Evolutionary conservation across 345 rosid species (phyloP), one percentile per base, ranked within the genome.

Genomic region (Boechera stricta): DNA sequence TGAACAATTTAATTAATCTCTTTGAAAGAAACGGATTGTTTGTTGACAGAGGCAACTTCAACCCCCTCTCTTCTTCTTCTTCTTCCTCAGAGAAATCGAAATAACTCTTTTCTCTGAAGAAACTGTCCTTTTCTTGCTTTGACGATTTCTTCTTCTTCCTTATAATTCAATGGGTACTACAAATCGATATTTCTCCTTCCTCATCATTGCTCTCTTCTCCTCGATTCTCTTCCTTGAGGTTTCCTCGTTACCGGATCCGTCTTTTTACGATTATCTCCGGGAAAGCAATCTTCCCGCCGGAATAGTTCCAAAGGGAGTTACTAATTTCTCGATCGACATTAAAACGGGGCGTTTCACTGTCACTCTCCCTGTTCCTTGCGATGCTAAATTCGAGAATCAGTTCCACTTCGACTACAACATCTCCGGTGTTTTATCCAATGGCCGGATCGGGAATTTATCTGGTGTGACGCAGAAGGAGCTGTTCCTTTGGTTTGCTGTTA

Each of bases 401-500:
- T 74, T 92, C 73, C 97, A 86, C 74, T 92, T 90, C 83, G 93
- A 92, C 66, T 74, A 78, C 80, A 92, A 88, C 78, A 86, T 92
- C 72, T 69, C 92, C 1, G 97, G 97, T 10, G 77, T 82, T 1
- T 66, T 92, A 31, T 81, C 83, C 56, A 84, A 79, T 72, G 92
- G 96, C 5, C 79, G 80, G 82, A 86, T 92, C 87, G 87, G 87
- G 51, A 83, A 79, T 28, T 74, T 92, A 3, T 90, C 96, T 2
- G 97, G 97, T 36, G 85, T 92, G 54, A 80, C 84, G 32, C 92
- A 91, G 51, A 90, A 90, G 83, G 97, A 92, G 74, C 82, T 90
- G 21, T 92, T 92, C 78, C 81, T 92, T 9, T 92, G 97, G 97
- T 88, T 92, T 79, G 88, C 87, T 26, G 97, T 92, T 1, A 88